phyloP scores from a whole-genome alignment of 352 stramenopile species.

The Globisporangium spiculum region DNA sequence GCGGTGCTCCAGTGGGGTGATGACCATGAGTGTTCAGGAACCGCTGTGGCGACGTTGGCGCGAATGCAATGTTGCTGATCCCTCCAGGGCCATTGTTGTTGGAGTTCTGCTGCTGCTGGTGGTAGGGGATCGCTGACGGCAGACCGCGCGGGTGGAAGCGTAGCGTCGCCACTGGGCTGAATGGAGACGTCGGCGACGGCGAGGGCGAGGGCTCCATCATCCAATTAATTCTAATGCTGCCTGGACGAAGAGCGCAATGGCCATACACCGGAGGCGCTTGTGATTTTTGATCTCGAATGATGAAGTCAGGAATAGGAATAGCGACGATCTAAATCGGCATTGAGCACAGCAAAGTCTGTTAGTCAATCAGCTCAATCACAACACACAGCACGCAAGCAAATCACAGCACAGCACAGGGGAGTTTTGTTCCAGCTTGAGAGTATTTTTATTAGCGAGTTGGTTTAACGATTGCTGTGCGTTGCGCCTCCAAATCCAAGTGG shows the following conservation, averaged over 20 bases:
- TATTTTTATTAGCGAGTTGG: slow-evolving; percentile 11
- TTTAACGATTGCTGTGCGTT: background rate
- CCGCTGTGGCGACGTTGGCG: slow-evolving; percentile 14
- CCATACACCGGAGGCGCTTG: background rate
- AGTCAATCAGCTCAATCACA: background rate
- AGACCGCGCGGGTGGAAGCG: slow-evolving; percentile 11
- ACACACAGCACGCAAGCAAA: background rate
- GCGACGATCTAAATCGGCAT: background rate
- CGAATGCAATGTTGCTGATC: background rate
- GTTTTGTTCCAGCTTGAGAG: background rate
- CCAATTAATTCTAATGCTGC: background rate
- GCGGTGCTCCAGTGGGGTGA: background rate
- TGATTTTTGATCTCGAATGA: background rate
- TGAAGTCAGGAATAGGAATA: slow-evolving; percentile 3
- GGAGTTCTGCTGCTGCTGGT: background rate
- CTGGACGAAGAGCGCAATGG: background rate
- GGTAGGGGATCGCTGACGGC: background rate
- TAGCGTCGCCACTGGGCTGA: background rate
- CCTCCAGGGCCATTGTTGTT: background rate
- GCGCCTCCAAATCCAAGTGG: background rate
- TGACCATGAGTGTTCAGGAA: background rate
- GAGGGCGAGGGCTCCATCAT: background rate
- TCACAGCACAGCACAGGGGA: background rate
- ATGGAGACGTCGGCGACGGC: background rate
- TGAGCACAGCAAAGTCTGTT: background rate